A percentile compares a stretch with the other conserved stretches of the same genome.
Evolutionary conservation across 208 protist species (phyloP).

Genomic region (Leishmania amazonensis): DNA sequence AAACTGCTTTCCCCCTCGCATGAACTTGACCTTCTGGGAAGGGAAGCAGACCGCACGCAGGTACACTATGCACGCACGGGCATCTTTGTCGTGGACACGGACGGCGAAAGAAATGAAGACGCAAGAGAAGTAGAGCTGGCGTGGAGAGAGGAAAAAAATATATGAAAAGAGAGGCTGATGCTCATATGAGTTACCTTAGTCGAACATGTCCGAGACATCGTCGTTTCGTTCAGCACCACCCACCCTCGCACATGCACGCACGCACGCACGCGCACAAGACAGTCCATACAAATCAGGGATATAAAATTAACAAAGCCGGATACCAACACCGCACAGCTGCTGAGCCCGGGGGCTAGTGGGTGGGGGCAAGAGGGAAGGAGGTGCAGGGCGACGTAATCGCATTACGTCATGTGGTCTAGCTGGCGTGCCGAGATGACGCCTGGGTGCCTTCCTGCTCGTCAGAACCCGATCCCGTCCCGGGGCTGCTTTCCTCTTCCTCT

Average conservation of each 20-base stretch:
- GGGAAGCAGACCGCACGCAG: background rate
- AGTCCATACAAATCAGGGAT: background rate
- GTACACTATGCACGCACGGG: background rate
- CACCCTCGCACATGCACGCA: too few species aligned
- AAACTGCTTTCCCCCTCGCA: background rate
- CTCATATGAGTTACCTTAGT: constrained; percentile 5
- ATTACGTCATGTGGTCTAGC: background rate
- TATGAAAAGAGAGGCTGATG: constrained; percentile 1
- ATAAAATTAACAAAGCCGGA: background rate
- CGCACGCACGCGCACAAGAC: background rate
- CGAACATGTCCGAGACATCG: constrained; percentile 4
- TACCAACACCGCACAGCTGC: background rate
- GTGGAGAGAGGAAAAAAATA: constrained; percentile 6
- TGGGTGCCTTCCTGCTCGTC: constrained; percentile 10
- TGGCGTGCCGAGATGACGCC: background rate
- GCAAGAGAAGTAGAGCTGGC: background rate
- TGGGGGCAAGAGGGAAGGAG: background rate
- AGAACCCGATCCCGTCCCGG: constrained; percentile 6
- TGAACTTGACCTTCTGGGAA: constrained; percentile 1
- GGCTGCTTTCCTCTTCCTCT: constrained; percentile 16
- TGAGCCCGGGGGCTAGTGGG: background rate
- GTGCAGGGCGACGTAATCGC: background rate
- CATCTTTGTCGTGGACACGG: background rate
- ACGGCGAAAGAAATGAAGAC: background rate
- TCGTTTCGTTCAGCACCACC: constrained; percentile 2